Conservation (phyloP, 257 asterid genomes). For the Euphrasia confusa region DNA sequence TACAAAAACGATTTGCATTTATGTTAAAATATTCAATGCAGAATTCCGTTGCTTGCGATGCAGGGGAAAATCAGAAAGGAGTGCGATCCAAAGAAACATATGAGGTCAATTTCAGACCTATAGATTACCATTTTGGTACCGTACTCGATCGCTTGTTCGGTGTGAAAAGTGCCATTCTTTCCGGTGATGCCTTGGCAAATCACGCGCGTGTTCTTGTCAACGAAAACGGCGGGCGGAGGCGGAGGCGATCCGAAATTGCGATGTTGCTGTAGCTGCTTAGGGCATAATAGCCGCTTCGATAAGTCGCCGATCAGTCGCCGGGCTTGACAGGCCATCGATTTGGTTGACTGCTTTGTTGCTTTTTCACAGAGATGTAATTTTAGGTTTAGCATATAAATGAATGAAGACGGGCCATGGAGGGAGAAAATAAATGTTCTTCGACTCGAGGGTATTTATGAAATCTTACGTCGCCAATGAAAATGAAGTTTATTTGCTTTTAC, state of each 20-base stretch:
- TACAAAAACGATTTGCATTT: neutral
- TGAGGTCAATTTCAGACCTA: no score
- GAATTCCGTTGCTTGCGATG: neutral
- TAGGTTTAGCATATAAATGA: conserved; percentile 22
- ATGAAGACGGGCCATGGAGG: neutral
- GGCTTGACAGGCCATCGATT: conserved; percentile 73
- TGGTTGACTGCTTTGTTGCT: conserved; percentile 20
- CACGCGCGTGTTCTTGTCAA: conserved; percentile 91
- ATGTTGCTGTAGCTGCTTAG: conserved; percentile 45
- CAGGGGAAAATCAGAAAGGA: neutral
- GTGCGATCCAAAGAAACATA: neutral
- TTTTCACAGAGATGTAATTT: conserved; percentile 9
- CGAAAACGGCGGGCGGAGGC: conserved; percentile 78
- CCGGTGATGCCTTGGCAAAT: conserved; percentile 96
- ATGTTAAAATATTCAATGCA: neutral
- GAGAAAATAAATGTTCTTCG: conserved; percentile 2
- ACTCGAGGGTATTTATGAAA: neutral
- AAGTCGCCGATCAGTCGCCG: conserved; percentile 51
- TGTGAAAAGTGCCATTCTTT: conserved; percentile 87
- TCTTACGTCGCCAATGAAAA: neutral
- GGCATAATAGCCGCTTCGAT: conserved; percentile 45
- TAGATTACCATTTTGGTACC: conserved; percentile 79
- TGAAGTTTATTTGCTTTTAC: no score
- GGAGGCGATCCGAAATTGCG: conserved; percentile 79
- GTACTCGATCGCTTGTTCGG: conserved; percentile 95